A percentile compares a stretch with the other conserved stretches of the same genome.
Evolutionary conservation across 148 eudicot species (phyloP).

Genomic region (Chenopodium suecicum): DNA sequence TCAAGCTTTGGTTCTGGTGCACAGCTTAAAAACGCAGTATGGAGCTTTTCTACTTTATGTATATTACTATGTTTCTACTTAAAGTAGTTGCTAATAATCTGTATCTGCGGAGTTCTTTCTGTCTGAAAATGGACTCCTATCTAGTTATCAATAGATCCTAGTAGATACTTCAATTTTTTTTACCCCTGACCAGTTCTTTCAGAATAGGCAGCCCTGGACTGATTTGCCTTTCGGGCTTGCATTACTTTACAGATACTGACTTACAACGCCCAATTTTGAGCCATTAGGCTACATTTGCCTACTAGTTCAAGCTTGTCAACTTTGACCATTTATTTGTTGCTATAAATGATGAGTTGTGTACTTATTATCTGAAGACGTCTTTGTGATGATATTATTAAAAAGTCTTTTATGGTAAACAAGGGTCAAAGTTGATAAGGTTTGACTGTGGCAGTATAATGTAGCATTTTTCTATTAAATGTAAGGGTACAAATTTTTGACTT

Average conservation of each 20-base stretch:
- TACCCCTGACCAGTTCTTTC: background rate
- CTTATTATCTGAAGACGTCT: background rate
- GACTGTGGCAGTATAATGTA: background rate
- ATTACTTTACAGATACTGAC: background rate
- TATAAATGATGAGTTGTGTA: background rate
- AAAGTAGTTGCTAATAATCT: background rate
- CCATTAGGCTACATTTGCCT: background rate
- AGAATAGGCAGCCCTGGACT: background rate
- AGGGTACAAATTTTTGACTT: background rate
- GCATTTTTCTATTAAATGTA: background rate
- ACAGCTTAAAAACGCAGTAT: conserved; percentile 87
- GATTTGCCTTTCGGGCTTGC: background rate
- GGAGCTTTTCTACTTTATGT: conserved; percentile 16
- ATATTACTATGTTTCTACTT: background rate
- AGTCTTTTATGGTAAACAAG: background rate
- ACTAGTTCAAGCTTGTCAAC: background rate
- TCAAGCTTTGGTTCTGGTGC: conserved; percentile 96
- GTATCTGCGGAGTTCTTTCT: background rate
- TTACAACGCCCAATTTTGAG: background rate
- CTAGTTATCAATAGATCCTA: background rate
- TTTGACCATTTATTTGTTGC: background rate
- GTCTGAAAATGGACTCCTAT: background rate
- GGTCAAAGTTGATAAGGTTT: background rate
- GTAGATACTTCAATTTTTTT: too few relatives aligned
- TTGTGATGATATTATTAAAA: background rate